These are phyloP conservation scores for Zychaea mexicana DNA, from an alignment of 371 early-diverging fungal species.

Conservation along the genomic window DNA sequence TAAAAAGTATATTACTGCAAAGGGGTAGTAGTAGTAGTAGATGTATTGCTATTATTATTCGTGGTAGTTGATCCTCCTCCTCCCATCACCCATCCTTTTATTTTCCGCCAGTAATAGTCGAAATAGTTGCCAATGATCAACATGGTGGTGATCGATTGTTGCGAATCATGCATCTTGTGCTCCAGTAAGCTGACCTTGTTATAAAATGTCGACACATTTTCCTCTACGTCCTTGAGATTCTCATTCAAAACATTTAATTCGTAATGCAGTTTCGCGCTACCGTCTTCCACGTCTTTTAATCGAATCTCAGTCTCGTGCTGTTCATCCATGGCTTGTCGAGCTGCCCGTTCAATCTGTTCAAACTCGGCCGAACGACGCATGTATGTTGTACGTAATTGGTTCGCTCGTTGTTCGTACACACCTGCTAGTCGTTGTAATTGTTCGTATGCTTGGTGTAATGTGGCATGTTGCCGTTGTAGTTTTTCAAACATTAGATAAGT, in stretches of 20 bases:
- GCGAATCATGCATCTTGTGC: conserved; percentile 48
- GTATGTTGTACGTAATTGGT: conserved; percentile 29
- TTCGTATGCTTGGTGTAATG: conserved; percentile 22
- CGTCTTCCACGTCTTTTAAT: conserved; percentile 42
- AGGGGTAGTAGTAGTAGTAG: background rate
- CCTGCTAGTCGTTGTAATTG: conserved; percentile 27
- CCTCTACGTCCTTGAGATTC: conserved; percentile 46
- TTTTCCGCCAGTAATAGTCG: conserved; percentile 47
- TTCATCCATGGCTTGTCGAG: conserved; percentile 30
- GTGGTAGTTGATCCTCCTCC: background rate
- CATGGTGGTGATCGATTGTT: conserved; percentile 50
- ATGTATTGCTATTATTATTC: background rate
- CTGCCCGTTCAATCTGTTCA: conserved; percentile 26
- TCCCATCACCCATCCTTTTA: conserved; percentile 23
- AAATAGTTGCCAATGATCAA: conserved; percentile 52
- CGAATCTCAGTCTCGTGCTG: conserved; percentile 31
- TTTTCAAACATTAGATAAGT: conserved; percentile 43
- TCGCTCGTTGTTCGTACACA: conserved; percentile 33
- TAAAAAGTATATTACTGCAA: too few species aligned
- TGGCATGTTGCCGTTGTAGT: conserved; percentile 34
- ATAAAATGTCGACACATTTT: conserved; percentile 46
- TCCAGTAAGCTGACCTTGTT: conserved; percentile 43
- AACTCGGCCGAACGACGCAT: conserved; percentile 31
- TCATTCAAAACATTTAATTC: conserved; percentile 49
- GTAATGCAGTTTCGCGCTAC: conserved; percentile 47